phyloP scores from a whole-genome alignment of 2,329 filamentous ascomycete species.

The Colletotrichum abscissum region DNA sequence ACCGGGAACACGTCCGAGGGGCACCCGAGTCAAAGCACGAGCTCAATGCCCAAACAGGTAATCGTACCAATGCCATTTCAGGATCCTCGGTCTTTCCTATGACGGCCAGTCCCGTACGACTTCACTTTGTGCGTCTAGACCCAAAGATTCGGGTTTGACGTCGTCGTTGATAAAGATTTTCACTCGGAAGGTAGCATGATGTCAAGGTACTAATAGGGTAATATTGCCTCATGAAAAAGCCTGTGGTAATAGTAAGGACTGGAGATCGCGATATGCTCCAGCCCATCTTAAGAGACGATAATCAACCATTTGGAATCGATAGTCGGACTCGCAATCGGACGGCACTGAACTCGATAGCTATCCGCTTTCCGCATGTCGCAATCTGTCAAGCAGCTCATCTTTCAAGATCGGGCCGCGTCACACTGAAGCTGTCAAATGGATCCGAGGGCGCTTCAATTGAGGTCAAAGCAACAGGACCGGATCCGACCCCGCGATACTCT shows the following conservation, averaged over 20 bases:
- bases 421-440: background rate
- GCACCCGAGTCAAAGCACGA: conserved; percentile 18
- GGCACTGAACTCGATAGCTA: background rate
- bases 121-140: background rate
- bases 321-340: background rate
- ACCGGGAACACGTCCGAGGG: conserved; percentile 12
- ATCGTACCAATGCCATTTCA: background rate
- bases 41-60: conserved; percentile 3
- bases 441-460: background rate
- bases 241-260: no score
- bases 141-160: background rate
- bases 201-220: no score
- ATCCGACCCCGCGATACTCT: background rate
- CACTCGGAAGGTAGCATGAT: background rate
- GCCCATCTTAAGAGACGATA: background rate
- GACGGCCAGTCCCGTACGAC: background rate
- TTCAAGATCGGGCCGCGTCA: background rate
- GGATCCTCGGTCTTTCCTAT: background rate
- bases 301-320: background rate
- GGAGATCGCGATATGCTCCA: background rate
- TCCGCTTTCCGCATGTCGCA: background rate
- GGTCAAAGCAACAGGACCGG: background rate
- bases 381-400: background rate
- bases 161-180: background rate
- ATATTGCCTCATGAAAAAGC: no score